These are phyloP conservation scores for Thuidium tamariscinum DNA, from an alignment of 225 moss, liverwort and hornwort genomes.

Conservation along the genomic window DNA sequence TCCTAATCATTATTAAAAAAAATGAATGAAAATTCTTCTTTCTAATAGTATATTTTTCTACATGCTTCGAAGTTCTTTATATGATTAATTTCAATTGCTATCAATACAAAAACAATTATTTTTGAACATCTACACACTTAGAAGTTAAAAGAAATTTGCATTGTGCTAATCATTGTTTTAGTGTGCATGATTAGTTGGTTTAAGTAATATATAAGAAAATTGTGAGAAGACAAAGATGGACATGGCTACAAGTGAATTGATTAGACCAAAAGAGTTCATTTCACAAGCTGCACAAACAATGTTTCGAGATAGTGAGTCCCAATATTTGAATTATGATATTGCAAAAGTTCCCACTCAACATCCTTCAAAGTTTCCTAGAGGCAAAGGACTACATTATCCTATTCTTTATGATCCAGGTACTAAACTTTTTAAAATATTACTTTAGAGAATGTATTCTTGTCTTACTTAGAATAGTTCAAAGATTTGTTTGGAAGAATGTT, in stretches of 20 bases:
- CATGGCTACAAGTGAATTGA: background rate
- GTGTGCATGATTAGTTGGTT: background rate
- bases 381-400: slow-evolving; percentile 8
- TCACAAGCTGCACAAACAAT: slow-evolving; percentile 10
- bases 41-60: background rate
- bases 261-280: background rate
- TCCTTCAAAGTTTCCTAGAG: slow-evolving; percentile 5
- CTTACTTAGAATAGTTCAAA: rapidly evolving
- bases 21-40: background rate
- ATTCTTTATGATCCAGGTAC: slow-evolving; percentile 26
- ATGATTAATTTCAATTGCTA: background rate
- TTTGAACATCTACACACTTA: background rate
- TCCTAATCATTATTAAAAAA: background rate
- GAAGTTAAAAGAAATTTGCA: background rate
- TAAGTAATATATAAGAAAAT: background rate
- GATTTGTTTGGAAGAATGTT: background rate
- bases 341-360: background rate
- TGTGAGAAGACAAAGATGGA: background rate
- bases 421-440: background rate
- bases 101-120: background rate
- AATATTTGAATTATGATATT: slow-evolving; percentile 5
- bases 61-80: no score
- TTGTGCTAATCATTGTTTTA: background rate
- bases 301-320: slow-evolving; percentile 10
- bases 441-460: background rate